These are phyloP conservation scores for Phaeomoniella chlamydospora DNA, from an alignment of 2,329 filamentous ascomycete species.

Conservation along the genomic window DNA sequence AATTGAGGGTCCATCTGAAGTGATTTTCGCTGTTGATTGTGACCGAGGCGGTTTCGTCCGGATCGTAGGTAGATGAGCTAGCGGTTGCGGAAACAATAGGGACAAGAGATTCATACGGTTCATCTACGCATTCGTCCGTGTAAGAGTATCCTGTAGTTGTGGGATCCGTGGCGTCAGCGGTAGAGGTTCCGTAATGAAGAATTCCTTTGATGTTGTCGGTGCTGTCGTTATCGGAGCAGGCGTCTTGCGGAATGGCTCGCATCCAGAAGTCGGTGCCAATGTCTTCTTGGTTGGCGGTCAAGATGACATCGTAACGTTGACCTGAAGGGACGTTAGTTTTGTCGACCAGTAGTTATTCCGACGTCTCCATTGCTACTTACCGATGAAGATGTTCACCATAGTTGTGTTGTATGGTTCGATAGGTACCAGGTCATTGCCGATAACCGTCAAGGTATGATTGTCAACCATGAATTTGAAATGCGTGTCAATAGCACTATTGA, in stretches of 20 bases:
- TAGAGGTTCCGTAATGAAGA: conserved; percentile 11
- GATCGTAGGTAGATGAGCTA: conserved; percentile 5
- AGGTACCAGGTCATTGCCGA: conserved; percentile 27
- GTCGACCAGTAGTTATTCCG: too few relatives aligned
- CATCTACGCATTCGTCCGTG: conserved; percentile 11
- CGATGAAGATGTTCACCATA: conserved; percentile 7
- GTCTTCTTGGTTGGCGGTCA: conserved; percentile 30
- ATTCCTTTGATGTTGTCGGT: conserved; percentile 12
- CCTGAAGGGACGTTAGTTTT: too few relatives aligned
- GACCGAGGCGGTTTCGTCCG: background rate
- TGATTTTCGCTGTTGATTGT: conserved; percentile 1
- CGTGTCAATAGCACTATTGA: conserved; percentile 22
- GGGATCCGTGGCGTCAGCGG: conserved; percentile 10
- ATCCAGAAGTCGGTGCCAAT: conserved; percentile 13
- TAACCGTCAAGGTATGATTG: conserved; percentile 21
- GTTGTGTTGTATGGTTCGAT: conserved; percentile 39
- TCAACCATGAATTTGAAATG: conserved; percentile 19
- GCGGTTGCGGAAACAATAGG: too few relatives aligned
- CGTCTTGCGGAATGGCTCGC: too few relatives aligned
- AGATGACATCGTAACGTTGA: conserved; percentile 24
- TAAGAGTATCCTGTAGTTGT: conserved; percentile 11
- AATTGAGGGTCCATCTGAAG: conserved; percentile 5
- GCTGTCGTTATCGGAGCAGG: conserved; percentile 10
- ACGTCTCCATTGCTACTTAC: too few relatives aligned
- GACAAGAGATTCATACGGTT: too few relatives aligned